A percentile compares a stretch with the other conserved stretches of the same genome.
Conservation (phyloP, 306 rosid genomes). For the Casuarina cunninghamiana region DNA sequence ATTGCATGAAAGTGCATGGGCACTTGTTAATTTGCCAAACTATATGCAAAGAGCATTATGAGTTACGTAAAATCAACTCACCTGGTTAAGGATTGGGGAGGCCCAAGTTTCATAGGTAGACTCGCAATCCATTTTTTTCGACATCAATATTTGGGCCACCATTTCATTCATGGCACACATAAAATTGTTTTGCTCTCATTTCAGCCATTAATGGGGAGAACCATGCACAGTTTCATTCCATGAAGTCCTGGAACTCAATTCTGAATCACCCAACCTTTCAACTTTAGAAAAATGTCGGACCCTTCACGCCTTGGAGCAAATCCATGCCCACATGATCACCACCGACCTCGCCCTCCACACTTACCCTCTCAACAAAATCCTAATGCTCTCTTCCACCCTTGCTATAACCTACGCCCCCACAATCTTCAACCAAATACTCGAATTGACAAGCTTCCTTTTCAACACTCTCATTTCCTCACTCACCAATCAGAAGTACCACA, state of each 20-base stretch:
- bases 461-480: slow-evolving; percentile 50
- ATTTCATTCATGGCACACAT: no score
- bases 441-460: slow-evolving; percentile 43
- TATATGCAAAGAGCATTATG: no score
- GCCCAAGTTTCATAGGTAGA: no score
- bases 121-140: no score
- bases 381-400: slow-evolving; percentile 30
- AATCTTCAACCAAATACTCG: slow-evolving; percentile 32
- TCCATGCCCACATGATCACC: slow-evolving; percentile 40
- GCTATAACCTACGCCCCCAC: slow-evolving; percentile 28
- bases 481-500: background rate
- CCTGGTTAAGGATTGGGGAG: no score
- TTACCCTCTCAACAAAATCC: slow-evolving; percentile 40
- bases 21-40: no score
- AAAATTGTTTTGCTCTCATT: no score
- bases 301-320: slow-evolving; percentile 31
- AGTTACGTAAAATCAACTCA: no score
- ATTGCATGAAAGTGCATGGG: no score
- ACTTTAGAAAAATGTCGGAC: slow-evolving; percentile 27
- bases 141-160: no score
- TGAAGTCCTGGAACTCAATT: slow-evolving; percentile 30
- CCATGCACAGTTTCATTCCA: background rate
- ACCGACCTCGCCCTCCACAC: slow-evolving; percentile 37
- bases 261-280: slow-evolving; percentile 35
- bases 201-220: no score